Conservation (phyloP, 2,329 filamentous ascomycete genomes). For the Apiospora malaysiana region DNA sequence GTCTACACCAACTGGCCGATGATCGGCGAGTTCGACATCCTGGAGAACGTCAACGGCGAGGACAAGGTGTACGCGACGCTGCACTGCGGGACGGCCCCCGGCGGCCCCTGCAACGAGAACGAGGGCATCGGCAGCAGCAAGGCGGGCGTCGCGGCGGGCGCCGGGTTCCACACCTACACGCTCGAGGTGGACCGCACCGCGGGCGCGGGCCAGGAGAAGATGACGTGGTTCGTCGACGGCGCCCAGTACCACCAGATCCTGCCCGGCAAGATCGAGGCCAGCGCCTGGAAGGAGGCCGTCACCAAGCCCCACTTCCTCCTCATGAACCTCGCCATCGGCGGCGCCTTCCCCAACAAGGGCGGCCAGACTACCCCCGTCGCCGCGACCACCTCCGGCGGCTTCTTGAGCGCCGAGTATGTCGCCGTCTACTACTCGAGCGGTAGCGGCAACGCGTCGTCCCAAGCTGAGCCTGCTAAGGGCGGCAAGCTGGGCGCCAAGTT, state of each 20-base stretch:
- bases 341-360: conserved; percentile 35
- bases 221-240: conserved; percentile 37
- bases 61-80: conserved; percentile 31
- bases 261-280: conserved; percentile 30
- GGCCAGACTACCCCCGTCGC: conserved; percentile 33
- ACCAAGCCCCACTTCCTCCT: conserved; percentile 35
- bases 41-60: conserved; percentile 38
- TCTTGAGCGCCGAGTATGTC: conserved; percentile 29
- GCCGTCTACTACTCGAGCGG: conserved; percentile 29
- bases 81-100: conserved; percentile 38
- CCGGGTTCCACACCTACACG: conserved; percentile 38
- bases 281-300: conserved; percentile 34
- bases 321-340: conserved; percentile 38
- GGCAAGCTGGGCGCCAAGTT: background rate
- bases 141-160: conserved; percentile 21
- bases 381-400: conserved; percentile 27
- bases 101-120: conserved; percentile 39
- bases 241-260: conserved; percentile 30
- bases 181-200: conserved; percentile 34
- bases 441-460: background rate
- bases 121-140: conserved; percentile 31
- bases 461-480: background rate
- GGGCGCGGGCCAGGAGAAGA: conserved; percentile 25
- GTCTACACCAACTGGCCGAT: conserved; percentile 40
- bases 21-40: conserved; percentile 39